Conservation (phyloP, 345 rosid species). For the Eucalyptus polyanthemos region DNA sequence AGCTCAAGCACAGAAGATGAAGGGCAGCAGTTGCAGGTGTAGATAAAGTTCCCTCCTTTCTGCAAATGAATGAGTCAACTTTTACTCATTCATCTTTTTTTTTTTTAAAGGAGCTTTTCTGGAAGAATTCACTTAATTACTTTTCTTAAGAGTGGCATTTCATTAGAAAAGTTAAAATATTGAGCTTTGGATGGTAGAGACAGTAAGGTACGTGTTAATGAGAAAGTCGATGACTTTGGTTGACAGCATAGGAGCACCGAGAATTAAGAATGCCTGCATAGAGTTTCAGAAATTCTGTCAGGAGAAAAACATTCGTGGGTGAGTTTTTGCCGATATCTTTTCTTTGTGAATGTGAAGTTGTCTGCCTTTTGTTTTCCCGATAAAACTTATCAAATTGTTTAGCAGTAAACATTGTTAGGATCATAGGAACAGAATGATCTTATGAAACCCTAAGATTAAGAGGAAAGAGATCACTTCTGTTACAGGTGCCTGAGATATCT, state of each 20-base stretch:
- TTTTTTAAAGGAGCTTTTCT: too few relatives aligned
- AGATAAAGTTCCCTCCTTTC: background rate
- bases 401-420: background rate
- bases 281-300: constrained; percentile 64
- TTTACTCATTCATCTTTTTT: background rate
- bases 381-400: background rate
- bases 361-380: background rate
- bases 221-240: constrained; percentile 1
- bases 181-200: background rate
- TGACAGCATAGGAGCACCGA: constrained; percentile 85
- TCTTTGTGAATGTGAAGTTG: background rate
- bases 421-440: background rate
- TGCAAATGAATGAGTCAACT: background rate
- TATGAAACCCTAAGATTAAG: background rate
- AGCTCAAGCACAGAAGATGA: constrained; percentile 82
- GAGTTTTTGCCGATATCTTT: constrained; percentile 1
- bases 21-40: constrained; percentile 97
- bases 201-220: background rate
- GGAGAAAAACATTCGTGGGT: constrained; percentile 66
- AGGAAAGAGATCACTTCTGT: background rate
- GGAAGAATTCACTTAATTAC: background rate
- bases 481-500: constrained; percentile 70
- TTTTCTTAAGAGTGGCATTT: background rate
- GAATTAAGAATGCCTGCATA: constrained; percentile 66
- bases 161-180: background rate